phyloP scores from a whole-genome alignment of 2,329 filamentous ascomycete species.

The Didymella pinodella region DNA sequence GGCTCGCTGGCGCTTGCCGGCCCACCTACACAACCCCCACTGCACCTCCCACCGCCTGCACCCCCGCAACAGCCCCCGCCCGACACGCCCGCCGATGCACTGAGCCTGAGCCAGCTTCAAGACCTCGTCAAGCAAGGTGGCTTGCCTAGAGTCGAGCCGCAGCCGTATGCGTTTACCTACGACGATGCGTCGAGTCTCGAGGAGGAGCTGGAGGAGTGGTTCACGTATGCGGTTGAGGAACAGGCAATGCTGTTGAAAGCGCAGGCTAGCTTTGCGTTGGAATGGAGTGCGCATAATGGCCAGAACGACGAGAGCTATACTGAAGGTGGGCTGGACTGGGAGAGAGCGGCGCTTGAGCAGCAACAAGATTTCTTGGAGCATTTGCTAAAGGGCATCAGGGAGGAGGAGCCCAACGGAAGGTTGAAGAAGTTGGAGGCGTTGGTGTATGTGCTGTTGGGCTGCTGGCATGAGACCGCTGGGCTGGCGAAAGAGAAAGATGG shows the following conservation, averaged over 20 bases:
- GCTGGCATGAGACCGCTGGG: slow-evolving; percentile 61
- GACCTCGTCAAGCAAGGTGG: slow-evolving; percentile 53
- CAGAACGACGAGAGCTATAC: slow-evolving; percentile 53
- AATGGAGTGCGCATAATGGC: slow-evolving; percentile 63
- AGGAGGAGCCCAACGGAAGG: slow-evolving; percentile 39
- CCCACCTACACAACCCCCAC: slow-evolving; percentile 49
- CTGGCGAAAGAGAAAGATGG: slow-evolving; percentile 20
- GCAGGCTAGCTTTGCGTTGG: slow-evolving; percentile 77
- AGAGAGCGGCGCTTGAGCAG: slow-evolving; percentile 66
- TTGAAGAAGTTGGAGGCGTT: slow-evolving; percentile 54
- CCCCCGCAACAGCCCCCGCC: slow-evolving; percentile 43
- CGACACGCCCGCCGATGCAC: slow-evolving; percentile 47
- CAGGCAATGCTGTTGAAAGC: slow-evolving; percentile 79
- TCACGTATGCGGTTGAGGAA: slow-evolving; percentile 88
- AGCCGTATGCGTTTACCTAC: slow-evolving; percentile 78
- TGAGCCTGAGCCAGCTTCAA: slow-evolving; percentile 58
- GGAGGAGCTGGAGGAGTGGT: slow-evolving; percentile 97
- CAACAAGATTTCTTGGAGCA: slow-evolving; percentile 65
- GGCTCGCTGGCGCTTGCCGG: too few species aligned
- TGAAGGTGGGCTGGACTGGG: slow-evolving; percentile 67
- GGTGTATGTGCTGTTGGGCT: slow-evolving; percentile 57
- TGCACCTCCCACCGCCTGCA: slow-evolving; percentile 55
- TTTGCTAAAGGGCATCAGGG: slow-evolving; percentile 45
- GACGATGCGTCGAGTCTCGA: slow-evolving; percentile 67
- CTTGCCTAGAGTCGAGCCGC: slow-evolving; percentile 51